Evolutionary conservation across 2,329 filamentous ascomycete genomes (phyloP).

Genomic region (Fusarium hostae): DNA sequence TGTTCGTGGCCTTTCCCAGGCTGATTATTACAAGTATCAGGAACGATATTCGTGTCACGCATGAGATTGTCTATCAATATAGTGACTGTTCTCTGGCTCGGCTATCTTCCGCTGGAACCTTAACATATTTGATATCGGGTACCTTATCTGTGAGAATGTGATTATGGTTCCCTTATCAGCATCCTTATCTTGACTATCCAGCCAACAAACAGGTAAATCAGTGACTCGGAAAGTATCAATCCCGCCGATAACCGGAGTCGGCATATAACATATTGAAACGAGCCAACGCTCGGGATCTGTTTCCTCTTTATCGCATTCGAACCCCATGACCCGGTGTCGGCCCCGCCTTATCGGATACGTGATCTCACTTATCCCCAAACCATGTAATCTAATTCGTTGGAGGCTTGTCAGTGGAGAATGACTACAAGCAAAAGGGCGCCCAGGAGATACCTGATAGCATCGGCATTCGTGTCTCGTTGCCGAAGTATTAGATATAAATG

Average conservation of each 20-base stretch:
- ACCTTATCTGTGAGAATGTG: not conserved
- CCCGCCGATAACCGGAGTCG: not conserved
- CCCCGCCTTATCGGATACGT: constrained; percentile 11
- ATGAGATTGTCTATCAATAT: not conserved
- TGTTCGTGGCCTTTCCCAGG: no score
- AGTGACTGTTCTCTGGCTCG: not conserved
- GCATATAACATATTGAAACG: not conserved
- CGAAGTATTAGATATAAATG: not conserved
- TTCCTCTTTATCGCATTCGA: constrained; percentile 12
- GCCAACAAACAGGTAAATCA: not conserved
- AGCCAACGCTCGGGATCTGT: constrained; percentile 14
- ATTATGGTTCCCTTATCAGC: not conserved
- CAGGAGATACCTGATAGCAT: not conserved
- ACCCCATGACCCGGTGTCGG: constrained; percentile 12
- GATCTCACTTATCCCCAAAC: not conserved
- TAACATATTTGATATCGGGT: not conserved
- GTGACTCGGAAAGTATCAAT: not conserved
- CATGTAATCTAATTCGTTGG: constrained; percentile 6
- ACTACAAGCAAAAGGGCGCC: constrained; percentile 21
- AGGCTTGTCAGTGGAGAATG: not conserved
- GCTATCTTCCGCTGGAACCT: not conserved
- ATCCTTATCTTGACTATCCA: not conserved
- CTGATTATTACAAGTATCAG: no score
- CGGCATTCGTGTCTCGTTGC: not conserved
- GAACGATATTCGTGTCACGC: no score